These are phyloP conservation scores for Talaromyces sp. DNA, from an alignment of 2,329 filamentous ascomycete genomes.

Conservation along the genomic window DNA sequence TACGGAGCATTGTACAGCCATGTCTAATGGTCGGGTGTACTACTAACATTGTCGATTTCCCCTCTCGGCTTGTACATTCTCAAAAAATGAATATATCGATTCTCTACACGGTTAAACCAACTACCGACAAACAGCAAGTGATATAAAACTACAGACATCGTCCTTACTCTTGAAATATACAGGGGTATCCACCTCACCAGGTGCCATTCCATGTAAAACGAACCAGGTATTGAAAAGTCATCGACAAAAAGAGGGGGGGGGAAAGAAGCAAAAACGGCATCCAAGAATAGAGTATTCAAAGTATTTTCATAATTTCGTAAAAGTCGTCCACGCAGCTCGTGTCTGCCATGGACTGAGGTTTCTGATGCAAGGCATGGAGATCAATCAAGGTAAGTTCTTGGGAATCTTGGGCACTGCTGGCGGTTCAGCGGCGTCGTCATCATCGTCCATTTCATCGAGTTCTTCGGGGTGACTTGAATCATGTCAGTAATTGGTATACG, in stretches of 20 bases:
- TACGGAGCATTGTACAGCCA: neutral
- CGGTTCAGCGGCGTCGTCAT: slow-evolving; percentile 34
- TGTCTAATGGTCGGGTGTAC: neutral
- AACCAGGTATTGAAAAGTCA: neutral
- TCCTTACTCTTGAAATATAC: slow-evolving; percentile 11
- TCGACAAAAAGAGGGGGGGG: neutral
- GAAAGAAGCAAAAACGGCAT: neutral
- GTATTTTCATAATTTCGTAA: neutral
- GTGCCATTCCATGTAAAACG: slow-evolving; percentile 1
- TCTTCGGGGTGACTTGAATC: slow-evolving; percentile 60
- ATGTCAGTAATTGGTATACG: slow-evolving; percentile 3
- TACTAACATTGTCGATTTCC: neutral
- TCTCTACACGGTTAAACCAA: neutral
- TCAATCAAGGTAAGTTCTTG: neutral
- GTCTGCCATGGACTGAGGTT: neutral
- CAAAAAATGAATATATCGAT: neutral
- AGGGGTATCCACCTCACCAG: slow-evolving; percentile 20
- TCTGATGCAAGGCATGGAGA: neutral
- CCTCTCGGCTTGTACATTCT: neutral
- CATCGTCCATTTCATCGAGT: slow-evolving; percentile 58
- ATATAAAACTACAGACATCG: neutral
- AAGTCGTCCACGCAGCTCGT: neutral
- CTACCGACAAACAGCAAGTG: neutral
- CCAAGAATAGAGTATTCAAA: neutral
- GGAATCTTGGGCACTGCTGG: slow-evolving; percentile 5